Base-by-base conservation (phyloP, 2,329 filamentous ascomycete genomes). In the Penicillium sp. region DNA sequence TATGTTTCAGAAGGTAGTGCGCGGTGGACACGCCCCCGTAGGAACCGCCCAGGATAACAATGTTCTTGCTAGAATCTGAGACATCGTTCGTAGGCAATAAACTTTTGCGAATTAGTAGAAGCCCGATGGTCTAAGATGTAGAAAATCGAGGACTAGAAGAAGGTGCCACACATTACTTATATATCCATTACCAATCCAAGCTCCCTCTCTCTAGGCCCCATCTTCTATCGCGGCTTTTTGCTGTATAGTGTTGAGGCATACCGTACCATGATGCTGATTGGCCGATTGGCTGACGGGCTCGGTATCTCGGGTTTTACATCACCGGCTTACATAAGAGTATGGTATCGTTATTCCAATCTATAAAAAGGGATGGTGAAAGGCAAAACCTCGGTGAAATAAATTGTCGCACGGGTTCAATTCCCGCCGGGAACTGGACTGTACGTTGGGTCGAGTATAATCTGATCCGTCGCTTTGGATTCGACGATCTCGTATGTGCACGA, bases 1-100 rank as follows among this genome's bases (percentile, higher is more conserved):
- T 74, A 70, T 85, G 81, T 58, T 79, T 80, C 29, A 83, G 77
- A 29, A 83, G 70, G 61, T 82, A 82, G 61, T 86, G 82, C 1
- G 82, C 80, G 4, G 72, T 75, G 6, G 78, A 79, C 4, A 83
- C 54, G 25, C 82, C 82, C 11, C 69, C 81, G 59, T 81, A 84
- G 10, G 81, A 83, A 21, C 77, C 81, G 25, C 83, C 83, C 2
- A 85, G 68, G 23, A 85, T 74, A 59, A 84, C 38, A 21, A 40
- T 10, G 21, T 21, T 21, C 38, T 40, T 40, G 38, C 19, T 40
- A 40, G 38, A 40, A 40, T 15, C 19, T 40, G 38, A 15, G 38
- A 19, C 19, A 21, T 40, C 11, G 19, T 15, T 23, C 38, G 7
- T 40, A 13, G 10, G 38, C 10, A 40, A 21, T 15, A 11, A 6